Base-by-base conservation (phyloP, 1,139 yeast genomes). In the Suhomyces chickasaworum region DNA sequence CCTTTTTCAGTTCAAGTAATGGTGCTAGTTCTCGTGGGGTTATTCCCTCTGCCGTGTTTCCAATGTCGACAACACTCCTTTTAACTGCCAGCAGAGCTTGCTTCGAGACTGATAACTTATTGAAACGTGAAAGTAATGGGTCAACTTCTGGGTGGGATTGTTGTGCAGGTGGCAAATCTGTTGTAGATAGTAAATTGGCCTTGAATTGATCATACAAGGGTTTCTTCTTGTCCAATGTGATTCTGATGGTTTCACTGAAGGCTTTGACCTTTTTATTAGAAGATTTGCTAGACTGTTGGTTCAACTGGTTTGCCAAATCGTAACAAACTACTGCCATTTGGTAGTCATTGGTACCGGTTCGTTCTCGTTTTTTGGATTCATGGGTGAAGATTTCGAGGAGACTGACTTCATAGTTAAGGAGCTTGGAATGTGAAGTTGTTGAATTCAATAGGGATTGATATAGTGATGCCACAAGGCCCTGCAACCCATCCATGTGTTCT, bases 331-430 rank as follows among this genome's bases (percentile, higher is more conserved):
- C 69, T 1, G 74, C 73, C 44, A 71, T 44, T 47, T 71, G 77
- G 50, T 60, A 66, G 52, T 75, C 79, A 55, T 79, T 73, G 48
- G 65, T 67, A 0, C 70, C 69, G 3, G 64, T 32, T 16, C 47
- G 52, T 4, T 61, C 60, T 8, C 56, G 48, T 46, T 69, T 62
- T 37, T 61, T 63, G 35, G 54, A 38, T 51, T 74, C 75, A 44
- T 65, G 62, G 39, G 62, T 63, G 50, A 73, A 66, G 21, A 64
- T 57, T 49, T 74, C 77, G 18, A 75, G 54, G 17, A 74, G 54
- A 9, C 66, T 58, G 16, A 73, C 58, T 48, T 67, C 71, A 41
- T 58, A 61, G 27, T 54, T 58, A 16, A 68, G 48, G 32, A 60
- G 57, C 43, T 57, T 58, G 12, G 67, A 27, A 13, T 42, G 30